Evolutionary conservation across 306 rosid genomes (phyloP).

Genomic region (Mucuna pruriens): DNA sequence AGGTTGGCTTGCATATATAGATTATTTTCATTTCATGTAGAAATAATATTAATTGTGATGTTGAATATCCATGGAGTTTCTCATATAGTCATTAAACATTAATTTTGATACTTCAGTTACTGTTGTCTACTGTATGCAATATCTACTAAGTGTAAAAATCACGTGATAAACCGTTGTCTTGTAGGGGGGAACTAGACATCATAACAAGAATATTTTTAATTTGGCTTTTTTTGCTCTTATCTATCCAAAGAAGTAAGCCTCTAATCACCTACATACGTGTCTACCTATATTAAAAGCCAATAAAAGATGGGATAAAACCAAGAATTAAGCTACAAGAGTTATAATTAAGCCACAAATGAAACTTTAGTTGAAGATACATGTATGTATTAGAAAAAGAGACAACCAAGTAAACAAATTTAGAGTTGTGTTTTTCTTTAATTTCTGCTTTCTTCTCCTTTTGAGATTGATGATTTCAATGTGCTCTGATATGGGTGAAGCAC

Average conservation of each 20-base stretch:
- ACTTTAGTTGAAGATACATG: background rate
- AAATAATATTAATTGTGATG: conserved; percentile 14
- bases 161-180: background rate
- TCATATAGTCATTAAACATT: background rate
- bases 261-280: background rate
- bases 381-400: background rate
- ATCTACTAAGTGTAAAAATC: conserved; percentile 12
- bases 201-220: no score
- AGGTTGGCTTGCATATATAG: conserved; percentile 1
- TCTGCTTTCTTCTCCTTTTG: background rate
- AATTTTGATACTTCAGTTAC: conserved; percentile 5
- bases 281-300: background rate
- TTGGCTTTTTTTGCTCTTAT: background rate
- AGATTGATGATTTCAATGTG: background rate
- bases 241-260: background rate
- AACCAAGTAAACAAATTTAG: background rate
- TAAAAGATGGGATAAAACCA: background rate
- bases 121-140: conserved; percentile 7
- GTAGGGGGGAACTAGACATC: no score
- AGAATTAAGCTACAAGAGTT: no score
- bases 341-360: background rate
- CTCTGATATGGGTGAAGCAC: background rate
- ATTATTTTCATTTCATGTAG: conserved; percentile 21
- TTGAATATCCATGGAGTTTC: background rate
- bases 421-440: background rate